Base-by-base conservation (phyloP, 345 rosid genomes). In the Combretum micranthum region DNA sequence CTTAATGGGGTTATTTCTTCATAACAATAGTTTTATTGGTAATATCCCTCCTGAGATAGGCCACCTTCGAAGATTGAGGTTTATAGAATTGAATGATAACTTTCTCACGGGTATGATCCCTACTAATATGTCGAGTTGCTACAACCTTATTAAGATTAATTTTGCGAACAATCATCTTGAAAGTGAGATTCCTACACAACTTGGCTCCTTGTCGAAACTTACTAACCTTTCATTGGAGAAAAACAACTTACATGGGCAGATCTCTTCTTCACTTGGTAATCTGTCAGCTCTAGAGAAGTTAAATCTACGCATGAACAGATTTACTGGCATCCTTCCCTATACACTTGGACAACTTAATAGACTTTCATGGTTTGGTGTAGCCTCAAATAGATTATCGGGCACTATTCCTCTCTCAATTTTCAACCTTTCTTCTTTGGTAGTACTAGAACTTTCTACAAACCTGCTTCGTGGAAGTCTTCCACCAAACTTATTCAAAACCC, bases 281-380 rank as follows among this genome's bases (percentile, higher is more conserved):
- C 20, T 67, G 9, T 63, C 63, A 9, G 52, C 56, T n/a, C 62
- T 63, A 19, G 13, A 13, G 8, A 0, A 7, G 16, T 54, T 67
- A 13, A 32, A 7, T 6, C n/a, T 68, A 8, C 19, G n/a, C 3
- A 11, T 2, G 9, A 70, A 70, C 46, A 53, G 47, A 25, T 26
- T 77, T 8, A n/a, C 17, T 0, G 82, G 79, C 15, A 53, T 39
- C 47, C 56, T 65, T 14, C 61, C 71, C 2, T 50, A 18, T 12
- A 66, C 57, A 17, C 50, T 74, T 23, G 19, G 60, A 18, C 47
- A 49, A 2, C 3, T 57, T 20, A 0, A 1, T 0, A 57, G 23
- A 13, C 25, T 46, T 12, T 12, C 23, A 11, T 1, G 2, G 1
- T 45, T 57, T 15, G 4, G 0, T 4, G 16, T 57, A 17, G n/a